These are phyloP conservation scores for Ramaria sp. DNA, from an alignment of 768 basidiomycete genomes.

Conservation along the genomic window DNA sequence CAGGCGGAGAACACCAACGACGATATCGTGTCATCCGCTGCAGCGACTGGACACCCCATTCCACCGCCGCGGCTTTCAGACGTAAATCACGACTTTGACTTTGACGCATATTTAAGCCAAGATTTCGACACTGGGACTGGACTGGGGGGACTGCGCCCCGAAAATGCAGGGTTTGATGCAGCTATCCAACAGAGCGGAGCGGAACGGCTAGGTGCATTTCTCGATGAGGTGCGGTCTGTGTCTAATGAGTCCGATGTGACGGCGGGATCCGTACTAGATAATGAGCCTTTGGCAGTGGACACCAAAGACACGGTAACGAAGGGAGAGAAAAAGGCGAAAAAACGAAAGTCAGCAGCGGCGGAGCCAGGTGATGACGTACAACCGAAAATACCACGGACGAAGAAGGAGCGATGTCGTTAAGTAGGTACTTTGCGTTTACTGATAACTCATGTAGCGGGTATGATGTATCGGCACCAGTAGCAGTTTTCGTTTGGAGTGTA, in stretches of 20 bases:
- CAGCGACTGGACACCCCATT: neutral
- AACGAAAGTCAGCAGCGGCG: slow-evolving; percentile 3
- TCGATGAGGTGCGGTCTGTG: slow-evolving; percentile 7
- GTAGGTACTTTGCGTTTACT: too few relatives aligned
- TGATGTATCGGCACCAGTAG: too few relatives aligned
- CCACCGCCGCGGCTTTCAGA: slow-evolving; percentile 1
- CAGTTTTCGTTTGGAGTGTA: too few relatives aligned
- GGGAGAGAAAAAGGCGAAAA: neutral
- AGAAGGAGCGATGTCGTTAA: neutral
- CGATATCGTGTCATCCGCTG: neutral
- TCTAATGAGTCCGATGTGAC: slow-evolving; percentile 7
- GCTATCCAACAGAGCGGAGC: neutral
- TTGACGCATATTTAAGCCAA: slow-evolving; percentile 5
- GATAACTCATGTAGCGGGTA: too few relatives aligned
- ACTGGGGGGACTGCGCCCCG: neutral
- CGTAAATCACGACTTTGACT: slow-evolving; percentile 4
- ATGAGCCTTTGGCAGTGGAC: neutral
- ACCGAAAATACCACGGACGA: neutral
- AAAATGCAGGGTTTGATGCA: neutral
- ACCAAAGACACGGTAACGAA: neutral
- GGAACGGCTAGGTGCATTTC: slow-evolving; percentile 6
- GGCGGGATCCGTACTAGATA: neutral
- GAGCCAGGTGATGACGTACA: neutral
- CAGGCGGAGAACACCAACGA: neutral
- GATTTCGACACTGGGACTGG: slow-evolving; percentile 1